Base-by-base conservation (phyloP, 202 grass and related monocot genomes). In the Carex sylvatica region DNA sequence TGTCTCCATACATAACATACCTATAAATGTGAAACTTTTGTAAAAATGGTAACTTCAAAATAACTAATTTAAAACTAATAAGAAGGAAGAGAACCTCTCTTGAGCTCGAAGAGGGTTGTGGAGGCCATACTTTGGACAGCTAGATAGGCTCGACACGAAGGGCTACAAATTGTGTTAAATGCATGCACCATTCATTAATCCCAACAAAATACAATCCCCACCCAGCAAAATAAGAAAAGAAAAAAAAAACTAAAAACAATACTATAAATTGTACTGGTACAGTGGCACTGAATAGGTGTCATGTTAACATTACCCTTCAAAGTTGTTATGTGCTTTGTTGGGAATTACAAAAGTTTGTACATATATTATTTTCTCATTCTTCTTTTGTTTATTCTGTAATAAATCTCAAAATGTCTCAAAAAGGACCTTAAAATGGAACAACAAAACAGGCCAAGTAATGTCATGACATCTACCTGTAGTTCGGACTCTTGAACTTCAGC, bases 1-100 rank as follows among this genome's bases (percentile, higher is more conserved):
- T 90, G 83, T 98, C 95, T 85, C 95, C 95, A 86, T 91, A 90
- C 85, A 95, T 93, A 67, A 98, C 71, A 88, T 95, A 98, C 85
- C 95, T 98, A 81, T 52, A 91, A 40, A 71, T 44, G 35, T 44
- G 42, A 82, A 60, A 6, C 67, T 38, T 70, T 80, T 36, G 7
- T 76, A 68, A 60, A 61, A 85, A 18, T 8, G 31, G 49, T 85
- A 69, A 75, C 59, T 85, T 82, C 26, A 60, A 63, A 64, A 79
- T 83, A 87, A 60, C 69, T 61, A 87, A 76, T 15, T 0, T 7
- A 38, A 42, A 49, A 78, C 3, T 47, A 10, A 74, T 55, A 35
- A 77, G 26, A 77, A 19, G 14, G 24, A 89, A 44, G 9, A 22
- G n/a, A 35, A 98, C 96, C 96, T 98, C 80, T 98, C 92, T 72